These are phyloP conservation scores for Aphanomyces stellatus DNA, from an alignment of 352 stramenopile species.

Conservation along the genomic window DNA sequence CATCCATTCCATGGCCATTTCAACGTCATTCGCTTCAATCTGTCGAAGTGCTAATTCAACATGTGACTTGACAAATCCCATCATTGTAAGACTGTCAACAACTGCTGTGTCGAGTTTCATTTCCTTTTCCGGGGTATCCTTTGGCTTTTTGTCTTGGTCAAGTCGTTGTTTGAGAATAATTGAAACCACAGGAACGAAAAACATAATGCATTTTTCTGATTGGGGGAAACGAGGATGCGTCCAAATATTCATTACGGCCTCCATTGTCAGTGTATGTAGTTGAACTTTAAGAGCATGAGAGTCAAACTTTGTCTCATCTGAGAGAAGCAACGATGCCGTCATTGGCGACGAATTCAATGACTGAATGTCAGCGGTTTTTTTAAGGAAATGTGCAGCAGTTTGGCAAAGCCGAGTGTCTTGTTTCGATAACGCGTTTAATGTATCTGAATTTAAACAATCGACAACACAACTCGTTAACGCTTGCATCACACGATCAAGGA, in stretches of 20 bases:
- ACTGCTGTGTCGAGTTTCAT: constrained; percentile 88
- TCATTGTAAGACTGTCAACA: constrained; percentile 89
- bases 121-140: constrained; percentile 26
- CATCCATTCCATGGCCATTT: constrained; percentile 96
- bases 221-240: constrained; percentile 39
- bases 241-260: constrained; percentile 52
- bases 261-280: constrained; percentile 50
- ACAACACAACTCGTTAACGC: not conserved
- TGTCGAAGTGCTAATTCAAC: constrained; percentile 86
- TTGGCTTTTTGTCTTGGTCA: constrained; percentile 15
- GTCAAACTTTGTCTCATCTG: constrained; percentile 24
- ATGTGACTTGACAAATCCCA: constrained; percentile 90
- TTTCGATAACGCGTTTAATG: not conserved
- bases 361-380: constrained; percentile 58
- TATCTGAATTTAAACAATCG: not conserved
- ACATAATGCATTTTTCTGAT: constrained; percentile 42
- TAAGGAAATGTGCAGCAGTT: constrained; percentile 48
- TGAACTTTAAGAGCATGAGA: constrained; percentile 43
- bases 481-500: not conserved
- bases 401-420: constrained; percentile 30
- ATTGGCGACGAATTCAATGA: constrained; percentile 49
- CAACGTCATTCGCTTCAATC: constrained; percentile 86
- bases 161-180: constrained; percentile 66
- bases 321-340: constrained; percentile 46
- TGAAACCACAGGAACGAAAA: constrained; percentile 59